Percentiles rank a stretch among this genome's conserved stretches.
phyloP scores from a whole-genome alignment of 2,329 filamentous ascomycete genomes.

The Cyphellophora attinorum region DNA sequence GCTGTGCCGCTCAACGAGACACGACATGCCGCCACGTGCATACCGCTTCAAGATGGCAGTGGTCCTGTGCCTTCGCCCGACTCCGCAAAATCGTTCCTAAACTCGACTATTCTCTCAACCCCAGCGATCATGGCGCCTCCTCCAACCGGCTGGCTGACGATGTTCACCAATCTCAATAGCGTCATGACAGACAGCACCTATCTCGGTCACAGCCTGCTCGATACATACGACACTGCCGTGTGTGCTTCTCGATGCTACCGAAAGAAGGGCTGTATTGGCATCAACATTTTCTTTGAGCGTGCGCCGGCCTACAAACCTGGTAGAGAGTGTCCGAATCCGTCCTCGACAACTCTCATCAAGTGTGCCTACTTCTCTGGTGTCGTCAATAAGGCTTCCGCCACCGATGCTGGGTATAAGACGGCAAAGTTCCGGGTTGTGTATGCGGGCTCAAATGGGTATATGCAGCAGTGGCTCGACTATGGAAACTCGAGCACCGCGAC shows the following conservation, averaged over 20 bases:
- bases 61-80: conserved; percentile 25
- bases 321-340: conserved; percentile 23
- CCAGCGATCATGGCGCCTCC: conserved; percentile 18
- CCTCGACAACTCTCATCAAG: conserved; percentile 24
- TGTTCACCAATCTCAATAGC: conserved; percentile 23
- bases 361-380: conserved; percentile 25
- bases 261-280: conserved; percentile 20
- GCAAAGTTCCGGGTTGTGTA: conserved; percentile 28
- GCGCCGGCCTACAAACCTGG: conserved; percentile 24
- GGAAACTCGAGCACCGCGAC: background rate
- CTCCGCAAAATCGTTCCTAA: conserved; percentile 23
- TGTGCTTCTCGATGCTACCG: conserved; percentile 23
- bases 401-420: conserved; percentile 23
- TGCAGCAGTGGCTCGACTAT: background rate
- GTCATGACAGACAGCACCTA: conserved; percentile 19
- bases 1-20: too few species aligned
- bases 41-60: conserved; percentile 17
- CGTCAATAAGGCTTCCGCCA: conserved; percentile 22
- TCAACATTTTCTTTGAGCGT: conserved; percentile 28
- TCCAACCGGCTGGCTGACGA: conserved; percentile 24
- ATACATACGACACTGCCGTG: conserved; percentile 20
- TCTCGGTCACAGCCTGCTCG: conserved; percentile 21
- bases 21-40: too few species aligned
- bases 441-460: conserved; percentile 32
- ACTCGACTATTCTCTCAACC: conserved; percentile 12